These are phyloP conservation scores for Diaporthe sp. DNA, from an alignment of 2,329 filamentous ascomycete genomes.

Conservation along the genomic window DNA sequence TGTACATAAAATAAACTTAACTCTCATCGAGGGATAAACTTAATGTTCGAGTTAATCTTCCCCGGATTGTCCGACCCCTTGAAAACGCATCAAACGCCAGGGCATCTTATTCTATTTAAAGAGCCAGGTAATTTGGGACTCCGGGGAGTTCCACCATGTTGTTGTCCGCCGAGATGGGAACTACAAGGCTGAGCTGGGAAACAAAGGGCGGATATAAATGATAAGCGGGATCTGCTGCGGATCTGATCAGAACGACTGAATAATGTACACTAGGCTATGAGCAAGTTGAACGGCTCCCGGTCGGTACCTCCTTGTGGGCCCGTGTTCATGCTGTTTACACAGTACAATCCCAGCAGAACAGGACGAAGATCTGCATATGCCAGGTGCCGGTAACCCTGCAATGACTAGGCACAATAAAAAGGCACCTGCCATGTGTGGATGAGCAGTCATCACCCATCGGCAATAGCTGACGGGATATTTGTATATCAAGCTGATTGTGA, in stretches of 20 bases:
- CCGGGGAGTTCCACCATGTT: background rate
- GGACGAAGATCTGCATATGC: background rate
- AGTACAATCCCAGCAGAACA: background rate
- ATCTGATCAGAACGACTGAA: conserved; percentile 3
- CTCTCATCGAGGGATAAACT: background rate
- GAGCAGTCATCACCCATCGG: background rate
- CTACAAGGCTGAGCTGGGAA: background rate
- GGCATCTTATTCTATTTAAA: background rate
- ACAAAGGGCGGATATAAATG: background rate
- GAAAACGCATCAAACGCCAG: background rate
- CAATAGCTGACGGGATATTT: background rate
- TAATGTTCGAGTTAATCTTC: background rate
- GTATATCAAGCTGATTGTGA: background rate
- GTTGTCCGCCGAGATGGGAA: background rate
- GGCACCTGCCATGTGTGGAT: no score
- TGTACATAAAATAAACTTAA: background rate
- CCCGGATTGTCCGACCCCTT: background rate
- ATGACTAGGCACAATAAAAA: background rate
- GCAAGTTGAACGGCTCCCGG: background rate
- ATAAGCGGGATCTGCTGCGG: background rate
- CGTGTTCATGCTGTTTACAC: background rate
- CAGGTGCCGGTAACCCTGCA: background rate
- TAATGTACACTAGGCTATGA: background rate
- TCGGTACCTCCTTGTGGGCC: background rate
- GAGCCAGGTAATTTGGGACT: background rate